These are phyloP conservation scores for Posidonia australis DNA, from an alignment of 106 monocot genomes.

Conservation along the genomic window DNA sequence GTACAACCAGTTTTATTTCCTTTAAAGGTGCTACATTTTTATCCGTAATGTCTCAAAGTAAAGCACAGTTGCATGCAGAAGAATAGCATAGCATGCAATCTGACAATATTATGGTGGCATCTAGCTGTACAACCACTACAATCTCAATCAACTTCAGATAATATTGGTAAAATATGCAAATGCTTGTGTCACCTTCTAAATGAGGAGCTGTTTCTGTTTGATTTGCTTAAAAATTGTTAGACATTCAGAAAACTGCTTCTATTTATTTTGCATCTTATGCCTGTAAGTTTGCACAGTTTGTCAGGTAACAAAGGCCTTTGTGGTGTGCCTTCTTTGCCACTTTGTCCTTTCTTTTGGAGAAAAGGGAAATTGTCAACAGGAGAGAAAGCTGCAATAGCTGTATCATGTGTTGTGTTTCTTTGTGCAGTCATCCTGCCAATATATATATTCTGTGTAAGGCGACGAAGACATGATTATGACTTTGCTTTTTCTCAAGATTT, in stretches of 20 bases:
- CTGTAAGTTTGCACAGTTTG: conserved; percentile 33
- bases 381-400: conserved; percentile 75
- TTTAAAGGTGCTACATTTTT: no score
- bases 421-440: conserved; percentile 27
- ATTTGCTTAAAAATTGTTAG: no score
- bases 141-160: no score
- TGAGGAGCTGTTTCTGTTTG: no score
- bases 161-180: no score
- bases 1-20: no score
- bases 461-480: conserved; percentile 80
- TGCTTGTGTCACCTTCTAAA: no score
- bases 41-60: no score
- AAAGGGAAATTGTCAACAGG: conserved; percentile 52
- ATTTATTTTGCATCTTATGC: background rate
- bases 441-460: conserved; percentile 54
- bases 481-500: conserved; percentile 91
- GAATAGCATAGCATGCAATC: no score
- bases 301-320: conserved; percentile 95
- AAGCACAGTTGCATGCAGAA: no score
- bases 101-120: no score
- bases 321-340: conserved; percentile 88
- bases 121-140: no score
- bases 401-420: conserved; percentile 49
- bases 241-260: background rate
- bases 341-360: conserved; percentile 80